Evolutionary conservation across 208 protist species (phyloP), one percentile per base, ranked within the genome.

Genomic region (Wallacemonas collosoma): DNA sequence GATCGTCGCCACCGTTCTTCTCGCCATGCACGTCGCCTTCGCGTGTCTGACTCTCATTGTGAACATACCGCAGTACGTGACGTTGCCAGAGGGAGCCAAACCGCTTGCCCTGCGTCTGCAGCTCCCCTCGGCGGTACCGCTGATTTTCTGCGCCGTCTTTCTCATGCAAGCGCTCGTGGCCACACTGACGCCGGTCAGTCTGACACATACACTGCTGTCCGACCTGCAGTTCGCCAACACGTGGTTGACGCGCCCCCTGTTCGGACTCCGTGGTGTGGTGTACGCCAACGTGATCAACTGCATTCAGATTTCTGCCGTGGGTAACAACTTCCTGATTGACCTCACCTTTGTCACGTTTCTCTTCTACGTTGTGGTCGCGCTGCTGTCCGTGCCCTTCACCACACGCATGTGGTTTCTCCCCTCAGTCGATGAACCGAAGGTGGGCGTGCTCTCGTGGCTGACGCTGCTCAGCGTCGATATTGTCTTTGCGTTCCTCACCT

Each of bases 351-450:
- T 76, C 65, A 90, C 86, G 7, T 76, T 83, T 14, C 12, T 90
- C 14, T 48, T 95, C 12, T 90, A 92, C 60, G 35, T 88, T 40
- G n/a, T 91, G 2, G 69, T 93, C n/a, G 67, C 72, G 4, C 39
- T 86, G n/a, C 69, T 91, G 2, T 87, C 87, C 36, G 73, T 85
- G 38, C 87, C 90, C 2, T 95, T 92, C 69, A 93, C 87, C 2
- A 85, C 90, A 7, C 90, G 83, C 35, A 66, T 89, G 35, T 95
- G 87, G 86, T 87, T 95, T 47, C 74, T 95, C n/a, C 80, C 84
- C 0, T 95, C 90, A 0, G 36, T 91, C 4, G 84, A 93, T 63
- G 87, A 95, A 71, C 90, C 90, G 3, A 83, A 84, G 50, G 80
- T 82, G 14, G 82, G 73, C 11, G 38, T 87, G 8, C 77, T 90